Conservation (phyloP, 2,329 filamentous ascomycete genomes). For the Neodidymelliopsis sp. region DNA sequence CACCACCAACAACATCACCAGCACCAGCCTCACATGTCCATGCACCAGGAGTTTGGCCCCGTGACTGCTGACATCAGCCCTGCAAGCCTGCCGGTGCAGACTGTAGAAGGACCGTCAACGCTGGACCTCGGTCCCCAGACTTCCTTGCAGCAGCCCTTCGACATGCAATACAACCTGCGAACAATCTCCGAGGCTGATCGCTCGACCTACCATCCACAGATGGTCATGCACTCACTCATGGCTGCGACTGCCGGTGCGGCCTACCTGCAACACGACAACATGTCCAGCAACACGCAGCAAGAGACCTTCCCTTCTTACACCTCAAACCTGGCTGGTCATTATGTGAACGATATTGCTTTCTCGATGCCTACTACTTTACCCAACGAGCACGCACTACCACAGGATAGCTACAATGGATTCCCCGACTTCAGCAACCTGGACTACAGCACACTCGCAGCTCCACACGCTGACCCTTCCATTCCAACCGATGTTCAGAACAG, state of each 20-base stretch:
- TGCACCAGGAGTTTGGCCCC: conserved; percentile 38
- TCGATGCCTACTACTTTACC: conserved; percentile 33
- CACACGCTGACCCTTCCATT: conserved; percentile 31
- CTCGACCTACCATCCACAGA: conserved; percentile 38
- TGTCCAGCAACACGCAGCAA: conserved; percentile 35
- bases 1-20: conserved; percentile 23
- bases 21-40: conserved; percentile 35
- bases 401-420: conserved; percentile 35
- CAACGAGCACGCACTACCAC: conserved; percentile 29
- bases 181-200: conserved; percentile 46
- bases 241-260: conserved; percentile 44
- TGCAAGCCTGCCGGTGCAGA: conserved; percentile 42
- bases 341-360: conserved; percentile 35
- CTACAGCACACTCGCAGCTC: conserved; percentile 34
- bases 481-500: conserved; percentile 40
- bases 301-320: conserved; percentile 29
- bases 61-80: conserved; percentile 47
- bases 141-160: conserved; percentile 42
- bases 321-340: conserved; percentile 28
- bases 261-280: conserved; percentile 40
- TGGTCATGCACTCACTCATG: conserved; percentile 49
- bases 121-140: conserved; percentile 43
- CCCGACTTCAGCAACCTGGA: conserved; percentile 38
- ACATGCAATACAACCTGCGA: conserved; percentile 44
- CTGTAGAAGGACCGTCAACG: conserved; percentile 40